Evolutionary conservation across 2,329 filamentous ascomycete genomes (phyloP).

Genomic region (Arachnopeziza araneosa): DNA sequence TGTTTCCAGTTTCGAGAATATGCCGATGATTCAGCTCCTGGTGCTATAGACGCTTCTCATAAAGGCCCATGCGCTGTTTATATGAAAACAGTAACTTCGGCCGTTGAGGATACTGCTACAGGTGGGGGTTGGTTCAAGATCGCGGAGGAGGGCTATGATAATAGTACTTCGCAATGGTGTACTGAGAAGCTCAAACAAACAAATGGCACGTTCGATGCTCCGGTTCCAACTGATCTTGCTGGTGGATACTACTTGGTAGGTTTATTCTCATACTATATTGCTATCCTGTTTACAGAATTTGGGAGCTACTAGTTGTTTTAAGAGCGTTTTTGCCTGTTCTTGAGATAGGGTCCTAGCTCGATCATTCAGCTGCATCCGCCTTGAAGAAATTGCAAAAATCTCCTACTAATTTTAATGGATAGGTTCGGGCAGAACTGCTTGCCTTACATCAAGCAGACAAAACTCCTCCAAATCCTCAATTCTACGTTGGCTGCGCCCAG

Average conservation of each 20-base stretch:
- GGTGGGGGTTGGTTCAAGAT: conserved; percentile 76
- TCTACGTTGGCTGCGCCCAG: conserved; percentile 68
- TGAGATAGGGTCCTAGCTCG: no score
- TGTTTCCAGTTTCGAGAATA: conserved; percentile 59
- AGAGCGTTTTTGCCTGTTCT: no score
- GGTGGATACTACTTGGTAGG: conserved; percentile 57
- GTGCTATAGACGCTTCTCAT: conserved; percentile 54
- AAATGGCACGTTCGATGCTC: conserved; percentile 57
- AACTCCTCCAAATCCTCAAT: conserved; percentile 56
- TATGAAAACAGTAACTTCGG: conserved; percentile 61
- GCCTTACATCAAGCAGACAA: conserved; percentile 59
- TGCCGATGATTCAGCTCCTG: conserved; percentile 48
- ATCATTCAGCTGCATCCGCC: no score
- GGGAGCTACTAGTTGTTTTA: no score
- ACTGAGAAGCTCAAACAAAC: conserved; percentile 62
- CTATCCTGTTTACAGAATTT: no score
- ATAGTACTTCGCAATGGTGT: conserved; percentile 55
- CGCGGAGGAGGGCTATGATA: conserved; percentile 62
- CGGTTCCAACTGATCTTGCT: conserved; percentile 55
- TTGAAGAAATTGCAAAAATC: no score
- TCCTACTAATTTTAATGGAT: background rate
- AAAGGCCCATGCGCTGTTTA: conserved; percentile 69
- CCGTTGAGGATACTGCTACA: conserved; percentile 44
- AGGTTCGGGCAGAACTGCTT: conserved; percentile 60
- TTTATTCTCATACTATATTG: no score